Base-by-base conservation (phyloP, 495 filamentous ascomycete genomes). In the Penicillium atrosanguineum region DNA sequence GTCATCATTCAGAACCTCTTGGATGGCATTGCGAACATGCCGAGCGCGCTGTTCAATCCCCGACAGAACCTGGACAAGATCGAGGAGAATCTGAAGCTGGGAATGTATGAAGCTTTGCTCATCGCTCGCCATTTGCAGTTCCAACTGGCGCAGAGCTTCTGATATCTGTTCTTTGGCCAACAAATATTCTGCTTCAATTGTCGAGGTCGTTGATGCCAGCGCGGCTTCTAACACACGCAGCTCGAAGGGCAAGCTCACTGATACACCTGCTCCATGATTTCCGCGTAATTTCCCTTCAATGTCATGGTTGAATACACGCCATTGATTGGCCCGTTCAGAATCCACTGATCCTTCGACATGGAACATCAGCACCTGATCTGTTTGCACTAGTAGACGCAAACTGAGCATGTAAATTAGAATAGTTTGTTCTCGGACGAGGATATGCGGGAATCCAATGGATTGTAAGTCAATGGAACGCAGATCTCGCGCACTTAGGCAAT, bases 141-240 rank as follows among this genome's bases (percentile, higher is more conserved):
- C 62, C 31, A 34, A 14, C 4, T 14, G 31, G n/a, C 43, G 48
- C 7, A 71, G 47, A 14, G 54, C 51, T 6, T 60, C 39, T 23
- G 51, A 40, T 9, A 63, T 59, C 19, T 68, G 47, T 1, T 48
- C 21, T 9, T 58, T 39, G 7, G 61, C 46, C 6, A 71, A 41
- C 3, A 61, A 25, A 38, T 64, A 62, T 45, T 71, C 66, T 0
- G 68, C 68, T 48, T 69, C 64, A 1, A 71, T 60, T 2, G 56
- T 56, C 0, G 68, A 65, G 21, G 63, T 68, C 1, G 63, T 88
- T 20, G 85, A 87, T 50, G 90, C 85, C 37, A 95, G 73, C 9
- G 92, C 89, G 3, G 89, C 85, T 72, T 95, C 90, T 15, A 94
- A 74, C 2, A 89, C 89, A 9, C 89, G 77, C 62, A 88, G 84